A percentile compares a stretch with the other conserved stretches of the same genome.
These are phyloP conservation scores for Malassezia nana DNA, from an alignment of 1,284 basidiomycete species.

Conservation along the genomic window DNA sequence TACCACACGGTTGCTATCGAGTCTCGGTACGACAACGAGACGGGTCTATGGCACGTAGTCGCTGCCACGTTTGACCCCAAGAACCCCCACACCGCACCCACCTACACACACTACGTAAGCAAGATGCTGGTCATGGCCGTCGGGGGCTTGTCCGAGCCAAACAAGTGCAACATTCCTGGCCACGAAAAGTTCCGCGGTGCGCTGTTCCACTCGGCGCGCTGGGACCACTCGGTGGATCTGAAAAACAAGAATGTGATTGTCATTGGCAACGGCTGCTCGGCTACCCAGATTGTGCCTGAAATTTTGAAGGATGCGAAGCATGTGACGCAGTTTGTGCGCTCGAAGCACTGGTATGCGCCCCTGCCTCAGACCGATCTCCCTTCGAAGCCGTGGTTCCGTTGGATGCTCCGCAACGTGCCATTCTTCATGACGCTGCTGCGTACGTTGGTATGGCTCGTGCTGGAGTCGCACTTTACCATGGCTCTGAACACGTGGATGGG, in stretches of 20 bases:
- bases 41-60: conserved; percentile 41
- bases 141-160: conserved; percentile 41
- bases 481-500: conserved; percentile 26
- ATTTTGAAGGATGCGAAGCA: conserved; percentile 29
- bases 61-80: conserved; percentile 19
- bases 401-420: conserved; percentile 26
- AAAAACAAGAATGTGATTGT: conserved; percentile 46
- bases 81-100: background rate
- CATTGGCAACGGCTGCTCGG: conserved; percentile 44
- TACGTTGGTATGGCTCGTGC: conserved; percentile 29
- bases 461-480: conserved; percentile 36
- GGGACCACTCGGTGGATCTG: conserved; percentile 44
- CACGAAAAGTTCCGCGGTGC: conserved; percentile 38
- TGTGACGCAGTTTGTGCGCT: conserved; percentile 37
- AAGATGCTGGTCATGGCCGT: conserved; percentile 39
- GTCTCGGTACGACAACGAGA: conserved; percentile 33
- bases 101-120: conserved; percentile 35
- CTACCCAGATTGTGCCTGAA: conserved; percentile 37
- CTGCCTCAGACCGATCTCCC: conserved; percentile 28
- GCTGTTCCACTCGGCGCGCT: conserved; percentile 47
- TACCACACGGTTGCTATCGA: conserved; percentile 31
- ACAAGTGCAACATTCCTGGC: conserved; percentile 34
- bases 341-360: conserved; percentile 41
- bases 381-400: conserved; percentile 28
- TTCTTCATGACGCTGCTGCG: conserved; percentile 30